These are phyloP conservation scores for Trifolium repens DNA, from an alignment of 306 rosid genomes.

Conservation along the genomic window DNA sequence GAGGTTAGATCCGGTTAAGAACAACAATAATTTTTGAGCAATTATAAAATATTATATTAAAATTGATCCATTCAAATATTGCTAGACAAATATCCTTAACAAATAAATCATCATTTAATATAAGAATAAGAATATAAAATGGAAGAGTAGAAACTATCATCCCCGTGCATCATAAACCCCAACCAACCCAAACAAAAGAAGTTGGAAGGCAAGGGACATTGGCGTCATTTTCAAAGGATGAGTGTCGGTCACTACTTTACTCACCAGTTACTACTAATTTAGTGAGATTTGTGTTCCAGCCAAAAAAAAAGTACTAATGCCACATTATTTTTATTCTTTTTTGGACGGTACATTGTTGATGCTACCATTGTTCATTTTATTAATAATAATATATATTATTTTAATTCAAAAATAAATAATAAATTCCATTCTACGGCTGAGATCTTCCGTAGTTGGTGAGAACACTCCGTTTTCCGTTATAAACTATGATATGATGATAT, in stretches of 20 bases:
- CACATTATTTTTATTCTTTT: not conserved
- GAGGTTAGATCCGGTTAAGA: too few relatives aligned
- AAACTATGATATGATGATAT: not conserved
- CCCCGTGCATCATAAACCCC: not conserved
- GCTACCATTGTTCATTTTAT: too few relatives aligned
- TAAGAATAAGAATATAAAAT: too few relatives aligned
- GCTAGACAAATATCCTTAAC: too few relatives aligned
- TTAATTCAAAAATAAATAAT: not conserved
- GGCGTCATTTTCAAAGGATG: not conserved
- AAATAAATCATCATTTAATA: too few relatives aligned
- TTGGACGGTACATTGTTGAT: not conserved
- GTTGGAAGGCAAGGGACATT: not conserved
- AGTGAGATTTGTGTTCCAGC: not conserved
- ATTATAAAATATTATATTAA: too few relatives aligned
- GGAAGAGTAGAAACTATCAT: too few relatives aligned
- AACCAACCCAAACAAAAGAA: slow-evolving; percentile 16
- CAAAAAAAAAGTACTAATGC: not conserved
- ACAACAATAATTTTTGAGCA: too few relatives aligned
- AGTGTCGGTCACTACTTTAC: slow-evolving; percentile 24
- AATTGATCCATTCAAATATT: too few relatives aligned
- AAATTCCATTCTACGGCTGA: not conserved
- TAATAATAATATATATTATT: too few relatives aligned
- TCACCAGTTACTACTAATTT: not conserved
- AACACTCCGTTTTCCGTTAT: not conserved
- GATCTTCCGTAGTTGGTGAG: not conserved